A percentile compares a stretch with the other conserved stretches of the same genome.
These are phyloP conservation scores for Coniferiporia sulphurascens DNA, from an alignment of 1,284 basidiomycete genomes.

Conservation along the genomic window DNA sequence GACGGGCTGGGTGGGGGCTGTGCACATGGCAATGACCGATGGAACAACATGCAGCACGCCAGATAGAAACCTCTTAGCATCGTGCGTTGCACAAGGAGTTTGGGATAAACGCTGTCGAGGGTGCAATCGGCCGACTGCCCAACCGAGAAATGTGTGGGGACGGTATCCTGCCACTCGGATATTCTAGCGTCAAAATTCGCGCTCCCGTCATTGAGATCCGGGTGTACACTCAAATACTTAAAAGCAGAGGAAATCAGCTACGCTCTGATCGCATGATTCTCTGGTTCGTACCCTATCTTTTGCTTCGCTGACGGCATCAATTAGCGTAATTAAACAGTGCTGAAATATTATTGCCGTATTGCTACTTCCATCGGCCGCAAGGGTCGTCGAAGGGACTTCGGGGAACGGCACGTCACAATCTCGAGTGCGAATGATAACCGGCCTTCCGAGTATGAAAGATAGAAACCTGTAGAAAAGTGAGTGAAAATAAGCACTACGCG, in stretches of 20 bases:
- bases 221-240: conserved; percentile 1
- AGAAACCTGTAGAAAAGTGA: conserved; percentile 3
- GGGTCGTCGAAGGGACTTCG: conserved; percentile 29
- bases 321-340: conserved; percentile 34
- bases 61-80: conserved; percentile 8
- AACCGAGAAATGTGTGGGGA: conserved; percentile 17
- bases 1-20: conserved; percentile 21
- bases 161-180: not conserved
- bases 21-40: conserved; percentile 3
- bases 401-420: conserved; percentile 19
- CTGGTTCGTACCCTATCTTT: conserved; percentile 33
- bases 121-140: conserved; percentile 19
- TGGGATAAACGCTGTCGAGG: conserved; percentile 16
- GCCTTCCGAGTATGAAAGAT: conserved; percentile 39
- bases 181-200: conserved; percentile 4
- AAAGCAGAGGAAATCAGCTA: not conserved
- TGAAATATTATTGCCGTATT: conserved; percentile 36
- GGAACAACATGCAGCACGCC: conserved; percentile 3
- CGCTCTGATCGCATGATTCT: conserved; percentile 18
- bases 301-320: conserved; percentile 37
- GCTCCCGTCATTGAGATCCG: conserved; percentile 1
- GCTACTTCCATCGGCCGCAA: conserved; percentile 5
- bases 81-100: conserved; percentile 15
- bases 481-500: not conserved
- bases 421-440: conserved; percentile 32